Evolutionary conservation across 78 protist species (phyloP).

Genomic region (Emiliania huxleyi): DNA sequence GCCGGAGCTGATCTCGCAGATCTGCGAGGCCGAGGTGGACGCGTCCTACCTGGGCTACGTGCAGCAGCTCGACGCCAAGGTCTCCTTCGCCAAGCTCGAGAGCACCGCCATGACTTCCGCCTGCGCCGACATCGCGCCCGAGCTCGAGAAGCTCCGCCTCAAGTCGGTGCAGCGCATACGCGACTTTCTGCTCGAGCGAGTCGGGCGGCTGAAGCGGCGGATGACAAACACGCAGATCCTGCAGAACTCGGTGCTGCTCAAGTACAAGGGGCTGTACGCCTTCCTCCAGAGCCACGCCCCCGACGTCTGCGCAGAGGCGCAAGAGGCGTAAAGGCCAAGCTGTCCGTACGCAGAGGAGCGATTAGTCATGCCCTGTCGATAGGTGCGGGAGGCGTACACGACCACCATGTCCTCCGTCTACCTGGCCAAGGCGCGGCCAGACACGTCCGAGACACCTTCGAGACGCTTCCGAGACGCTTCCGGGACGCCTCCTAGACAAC

Average conservation of each 20-base stretch:
- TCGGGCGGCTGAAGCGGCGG: not conserved
- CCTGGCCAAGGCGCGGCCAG: not conserved
- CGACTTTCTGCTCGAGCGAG: conserved; percentile 18
- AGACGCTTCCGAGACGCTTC: no score
- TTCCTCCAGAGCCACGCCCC: not conserved
- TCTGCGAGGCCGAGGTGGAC: conserved; percentile 19
- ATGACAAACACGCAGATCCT: conserved; percentile 27
- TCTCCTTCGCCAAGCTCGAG: not conserved
- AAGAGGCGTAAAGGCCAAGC: not conserved
- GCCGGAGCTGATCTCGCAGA: not conserved
- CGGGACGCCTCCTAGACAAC: no score
- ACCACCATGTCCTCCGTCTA: not conserved
- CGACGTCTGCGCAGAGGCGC: not conserved
- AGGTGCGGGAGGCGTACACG: not conserved
- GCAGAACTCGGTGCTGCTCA: conserved; percentile 21
- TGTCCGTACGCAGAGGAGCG: no score
- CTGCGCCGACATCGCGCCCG: not conserved
- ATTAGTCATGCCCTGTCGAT: no score
- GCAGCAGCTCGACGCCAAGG: not conserved
- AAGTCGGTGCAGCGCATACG: conserved; percentile 7
- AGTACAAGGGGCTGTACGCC: not conserved
- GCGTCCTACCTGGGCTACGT: conserved; percentile 12
- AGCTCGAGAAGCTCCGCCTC: conserved; percentile 8
- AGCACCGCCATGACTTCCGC: not conserved
- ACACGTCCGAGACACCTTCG: not conserved